A percentile compares a stretch with the other conserved stretches of the same genome.
Evolutionary conservation across 169 alveolate species (phyloP).

Genomic region (Cyclospora cayetanensis): DNA sequence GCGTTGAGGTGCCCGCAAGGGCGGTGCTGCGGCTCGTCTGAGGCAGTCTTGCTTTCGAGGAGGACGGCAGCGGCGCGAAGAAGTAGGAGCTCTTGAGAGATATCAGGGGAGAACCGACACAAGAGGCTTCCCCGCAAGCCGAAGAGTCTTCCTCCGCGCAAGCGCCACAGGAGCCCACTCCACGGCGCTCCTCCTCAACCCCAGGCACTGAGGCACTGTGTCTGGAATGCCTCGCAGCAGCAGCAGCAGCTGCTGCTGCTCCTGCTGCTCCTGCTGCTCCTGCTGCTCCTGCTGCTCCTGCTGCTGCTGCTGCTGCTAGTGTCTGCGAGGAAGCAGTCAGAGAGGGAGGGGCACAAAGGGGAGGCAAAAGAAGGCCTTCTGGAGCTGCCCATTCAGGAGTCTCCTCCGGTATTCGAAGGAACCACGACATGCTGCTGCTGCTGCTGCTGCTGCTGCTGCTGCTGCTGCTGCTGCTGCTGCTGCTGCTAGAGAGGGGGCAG

Average conservation of each 20-base stretch:
- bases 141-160: background rate
- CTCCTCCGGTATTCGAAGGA: background rate
- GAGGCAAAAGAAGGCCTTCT: background rate
- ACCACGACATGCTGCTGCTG: constrained; percentile 12
- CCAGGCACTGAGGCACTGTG: too few relatives aligned
- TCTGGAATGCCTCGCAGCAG: too few relatives aligned
- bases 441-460: constrained; percentile 61
- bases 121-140: background rate
- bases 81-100: background rate
- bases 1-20: background rate
- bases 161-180: background rate
- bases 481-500: constrained; percentile 24
- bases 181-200: background rate
- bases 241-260: background rate
- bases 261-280: constrained; percentile 11
- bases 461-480: constrained; percentile 37
- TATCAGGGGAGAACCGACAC: background rate
- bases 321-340: background rate
- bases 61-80: background rate
- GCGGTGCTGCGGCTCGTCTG: background rate
- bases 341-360: constrained; percentile 10
- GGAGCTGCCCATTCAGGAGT: background rate
- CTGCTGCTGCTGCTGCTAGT: background rate
- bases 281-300: constrained; percentile 17
- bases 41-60: background rate